phyloP scores from a whole-genome alignment of 495 filamentous ascomycete species.

The Penicillium pulvis region DNA sequence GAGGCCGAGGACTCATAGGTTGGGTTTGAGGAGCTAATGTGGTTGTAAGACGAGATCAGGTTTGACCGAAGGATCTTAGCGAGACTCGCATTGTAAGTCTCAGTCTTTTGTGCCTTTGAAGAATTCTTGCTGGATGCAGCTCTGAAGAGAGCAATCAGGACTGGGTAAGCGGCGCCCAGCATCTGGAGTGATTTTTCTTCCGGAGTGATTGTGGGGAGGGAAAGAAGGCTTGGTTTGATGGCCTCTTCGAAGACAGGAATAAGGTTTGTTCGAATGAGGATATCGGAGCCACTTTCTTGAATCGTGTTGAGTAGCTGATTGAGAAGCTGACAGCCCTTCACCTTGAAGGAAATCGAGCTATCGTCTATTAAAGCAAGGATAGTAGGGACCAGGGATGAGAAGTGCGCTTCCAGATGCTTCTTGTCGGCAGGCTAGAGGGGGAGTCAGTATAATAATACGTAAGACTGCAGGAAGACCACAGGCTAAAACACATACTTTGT shows the following conservation, averaged over 20 bases:
- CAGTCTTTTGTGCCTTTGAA: conserved; percentile 17
- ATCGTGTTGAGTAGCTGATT: conserved; percentile 62
- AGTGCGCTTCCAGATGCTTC: conserved; percentile 53
- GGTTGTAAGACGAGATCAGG: conserved; percentile 50
- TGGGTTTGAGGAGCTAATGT: conserved; percentile 47
- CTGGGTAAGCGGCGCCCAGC: conserved; percentile 65
- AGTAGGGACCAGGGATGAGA: conserved; percentile 82
- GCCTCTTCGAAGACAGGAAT: conserved; percentile 78
- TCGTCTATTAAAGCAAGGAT: conserved; percentile 82
- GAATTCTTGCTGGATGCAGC: conserved; percentile 29
- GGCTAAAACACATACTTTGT: conserved; percentile 27
- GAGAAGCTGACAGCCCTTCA: conserved; percentile 62
- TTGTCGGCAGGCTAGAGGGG: conserved; percentile 27
- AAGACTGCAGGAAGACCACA: not conserved
- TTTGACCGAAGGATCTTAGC: conserved; percentile 42
- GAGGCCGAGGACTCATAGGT: conserved; percentile 49
- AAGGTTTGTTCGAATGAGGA: conserved; percentile 74
- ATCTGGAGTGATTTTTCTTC: conserved; percentile 67
- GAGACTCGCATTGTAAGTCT: conserved; percentile 24
- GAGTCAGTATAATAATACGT: conserved; percentile 10
- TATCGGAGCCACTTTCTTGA: conserved; percentile 41
- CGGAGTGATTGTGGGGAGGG: conserved; percentile 78
- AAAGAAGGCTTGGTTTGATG: conserved; percentile 69
- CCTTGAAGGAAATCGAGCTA: conserved; percentile 53
- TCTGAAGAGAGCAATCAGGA: conserved; percentile 60